A percentile compares a stretch with the other conserved stretches of the same genome.
Evolutionary conservation across 106 monocot species (phyloP).

Genomic region (Gastrodia elata): DNA sequence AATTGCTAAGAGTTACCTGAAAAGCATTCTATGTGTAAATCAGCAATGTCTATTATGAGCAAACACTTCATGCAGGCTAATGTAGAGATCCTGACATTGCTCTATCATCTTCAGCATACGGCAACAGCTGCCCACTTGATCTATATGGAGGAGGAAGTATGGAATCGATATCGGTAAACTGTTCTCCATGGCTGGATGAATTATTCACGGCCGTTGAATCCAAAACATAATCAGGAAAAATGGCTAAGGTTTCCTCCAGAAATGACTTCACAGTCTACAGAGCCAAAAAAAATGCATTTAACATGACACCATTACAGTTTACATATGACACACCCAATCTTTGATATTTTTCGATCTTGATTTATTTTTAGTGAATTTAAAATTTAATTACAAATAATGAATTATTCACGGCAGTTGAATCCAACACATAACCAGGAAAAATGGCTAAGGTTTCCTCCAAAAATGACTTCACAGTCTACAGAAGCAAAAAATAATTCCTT

Average conservation of each 20-base stretch:
- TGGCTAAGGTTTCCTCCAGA: conserved; percentile 54
- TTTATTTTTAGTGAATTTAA: too few relatives aligned
- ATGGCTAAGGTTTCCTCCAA: conserved; percentile 56
- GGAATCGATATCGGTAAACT: conserved; percentile 31
- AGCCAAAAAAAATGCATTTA: too few relatives aligned
- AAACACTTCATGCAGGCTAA: background rate
- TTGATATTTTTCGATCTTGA: too few relatives aligned
- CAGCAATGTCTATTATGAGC: background rate
- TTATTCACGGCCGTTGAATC: conserved; percentile 31
- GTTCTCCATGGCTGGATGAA: conserved; percentile 16
- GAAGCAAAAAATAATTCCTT: background rate
- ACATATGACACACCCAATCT: too few relatives aligned
- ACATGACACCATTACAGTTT: too few relatives aligned
- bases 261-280: conserved; percentile 60
- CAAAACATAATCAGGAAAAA: conserved; percentile 54
- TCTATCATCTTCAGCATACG: background rate
- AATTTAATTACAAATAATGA: too few relatives aligned
- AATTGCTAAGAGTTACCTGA: too few relatives aligned
- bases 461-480: conserved; percentile 32
- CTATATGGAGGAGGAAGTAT: conserved; percentile 47
- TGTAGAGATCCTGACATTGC: background rate
- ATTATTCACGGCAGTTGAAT: conserved; percentile 25
- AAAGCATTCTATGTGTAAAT: too few relatives aligned
- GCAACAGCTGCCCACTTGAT: conserved; percentile 9
- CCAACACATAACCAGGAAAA: conserved; percentile 58